Percentiles rank a stretch among this genome's conserved stretches.
Conservation (phyloP, 2,329 filamentous ascomycete genomes). For the Trichophyton schoenleinii region DNA sequence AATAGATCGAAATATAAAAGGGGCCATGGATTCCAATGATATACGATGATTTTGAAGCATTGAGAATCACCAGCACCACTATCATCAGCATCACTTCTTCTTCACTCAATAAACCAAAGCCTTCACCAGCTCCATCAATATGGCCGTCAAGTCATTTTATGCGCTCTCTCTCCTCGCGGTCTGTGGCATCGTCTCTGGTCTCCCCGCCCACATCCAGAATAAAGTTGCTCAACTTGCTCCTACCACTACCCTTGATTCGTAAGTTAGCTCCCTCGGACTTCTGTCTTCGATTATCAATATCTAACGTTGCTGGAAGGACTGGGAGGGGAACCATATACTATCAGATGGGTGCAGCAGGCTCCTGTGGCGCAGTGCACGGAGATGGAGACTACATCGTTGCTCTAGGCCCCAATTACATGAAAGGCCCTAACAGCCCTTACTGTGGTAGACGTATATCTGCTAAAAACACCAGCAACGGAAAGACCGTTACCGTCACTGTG, state of each 20-base stretch:
- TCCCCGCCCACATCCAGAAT: not conserved
- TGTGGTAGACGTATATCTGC: constrained; percentile 9
- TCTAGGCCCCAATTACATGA: constrained; percentile 7
- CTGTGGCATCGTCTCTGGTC: not conserved
- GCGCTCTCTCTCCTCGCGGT: not conserved
- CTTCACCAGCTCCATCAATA: not conserved
- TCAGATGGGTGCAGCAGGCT: constrained; percentile 6
- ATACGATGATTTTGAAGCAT: not conserved
- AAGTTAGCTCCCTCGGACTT: not conserved
- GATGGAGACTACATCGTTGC: constrained; percentile 11
- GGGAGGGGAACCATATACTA: constrained; percentile 11
- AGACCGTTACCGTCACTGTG: constrained; percentile 5
- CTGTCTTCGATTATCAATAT: not conserved
- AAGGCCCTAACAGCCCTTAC: constrained; percentile 2
- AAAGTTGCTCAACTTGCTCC: too few species aligned
- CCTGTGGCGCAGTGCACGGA: constrained; percentile 7
- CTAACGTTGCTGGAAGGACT: not conserved
- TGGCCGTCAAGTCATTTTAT: not conserved
- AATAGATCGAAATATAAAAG: not conserved
- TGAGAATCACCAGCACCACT: not conserved
- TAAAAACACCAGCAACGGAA: constrained; percentile 10
- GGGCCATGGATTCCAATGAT: not conserved
- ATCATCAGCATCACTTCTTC: not conserved
- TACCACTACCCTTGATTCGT: not conserved
- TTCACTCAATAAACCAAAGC: not conserved